phyloP scores from a whole-genome alignment of 352 stramenopile genomes.

The Pythium brachiatum region DNA sequence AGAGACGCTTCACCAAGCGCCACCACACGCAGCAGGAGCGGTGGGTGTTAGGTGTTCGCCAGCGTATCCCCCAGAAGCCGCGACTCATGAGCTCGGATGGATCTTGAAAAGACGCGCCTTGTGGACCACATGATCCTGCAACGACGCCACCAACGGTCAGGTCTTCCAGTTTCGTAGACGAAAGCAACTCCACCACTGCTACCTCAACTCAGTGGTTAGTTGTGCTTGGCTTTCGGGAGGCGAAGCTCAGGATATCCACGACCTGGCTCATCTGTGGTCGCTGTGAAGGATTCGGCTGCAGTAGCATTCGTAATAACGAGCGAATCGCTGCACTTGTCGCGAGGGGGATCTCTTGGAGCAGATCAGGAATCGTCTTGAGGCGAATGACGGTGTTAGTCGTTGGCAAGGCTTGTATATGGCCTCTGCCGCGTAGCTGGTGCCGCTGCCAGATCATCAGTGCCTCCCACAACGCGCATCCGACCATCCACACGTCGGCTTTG shows the following conservation, averaged over 20 bases:
- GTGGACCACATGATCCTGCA: slow-evolving; percentile 25
- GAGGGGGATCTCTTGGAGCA: slow-evolving; percentile 50
- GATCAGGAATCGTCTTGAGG: slow-evolving; percentile 36
- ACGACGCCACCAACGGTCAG: background rate
- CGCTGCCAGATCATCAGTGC: slow-evolving; percentile 54
- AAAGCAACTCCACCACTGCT: background rate
- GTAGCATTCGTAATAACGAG: slow-evolving; percentile 60
- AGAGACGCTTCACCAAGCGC: background rate
- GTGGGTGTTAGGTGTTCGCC: background rate
- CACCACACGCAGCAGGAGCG: background rate
- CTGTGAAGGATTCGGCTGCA: slow-evolving; percentile 55
- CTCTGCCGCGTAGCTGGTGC: slow-evolving; percentile 26
- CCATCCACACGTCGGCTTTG: slow-evolving; percentile 67
- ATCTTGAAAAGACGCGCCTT: slow-evolving; percentile 27
- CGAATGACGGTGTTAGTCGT: slow-evolving; percentile 25
- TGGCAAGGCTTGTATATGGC: background rate
- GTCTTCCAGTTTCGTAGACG: background rate
- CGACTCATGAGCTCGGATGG: slow-evolving; percentile 15
- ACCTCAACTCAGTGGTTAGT: background rate
- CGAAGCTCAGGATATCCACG: slow-evolving; percentile 52
- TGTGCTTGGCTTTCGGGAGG: slow-evolving; percentile 14
- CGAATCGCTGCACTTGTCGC: slow-evolving; percentile 37
- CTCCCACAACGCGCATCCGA: slow-evolving; percentile 55
- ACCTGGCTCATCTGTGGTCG: slow-evolving; percentile 60
- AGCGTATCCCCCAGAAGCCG: slow-evolving; percentile 18